Percentiles rank a stretch among this genome's conserved stretches.
These are phyloP conservation scores for Boletellus ananiceps DNA, from an alignment of 768 basidiomycete species.

Conservation along the genomic window DNA sequence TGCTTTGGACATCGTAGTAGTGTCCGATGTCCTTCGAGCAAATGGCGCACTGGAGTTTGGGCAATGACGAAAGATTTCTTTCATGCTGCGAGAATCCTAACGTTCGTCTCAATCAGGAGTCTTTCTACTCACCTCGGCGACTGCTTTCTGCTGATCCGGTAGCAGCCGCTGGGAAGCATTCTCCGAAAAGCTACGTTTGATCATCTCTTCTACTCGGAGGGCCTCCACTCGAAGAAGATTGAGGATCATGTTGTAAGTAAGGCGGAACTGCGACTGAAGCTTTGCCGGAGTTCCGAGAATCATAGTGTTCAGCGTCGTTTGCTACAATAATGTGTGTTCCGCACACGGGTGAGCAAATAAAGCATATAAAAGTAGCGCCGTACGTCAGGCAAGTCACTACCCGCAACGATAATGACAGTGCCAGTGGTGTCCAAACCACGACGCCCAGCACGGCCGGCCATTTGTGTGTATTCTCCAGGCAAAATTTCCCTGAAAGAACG, in stretches of 20 bases:
- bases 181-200: slow-evolving; percentile 97
- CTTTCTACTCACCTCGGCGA: slow-evolving; percentile 58
- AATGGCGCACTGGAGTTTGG: slow-evolving; percentile 60
- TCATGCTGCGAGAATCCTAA: slow-evolving; percentile 53
- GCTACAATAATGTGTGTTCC: slow-evolving; percentile 38
- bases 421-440: slow-evolving; percentile 94
- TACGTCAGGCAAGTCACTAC: slow-evolving; percentile 86
- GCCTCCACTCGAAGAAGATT: slow-evolving; percentile 96
- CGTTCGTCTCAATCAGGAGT: slow-evolving; percentile 3
- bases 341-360: not conserved
- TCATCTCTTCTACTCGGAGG: slow-evolving; percentile 97
- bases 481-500: slow-evolving; percentile 84
- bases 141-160: slow-evolving; percentile 89
- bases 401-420: slow-evolving; percentile 86
- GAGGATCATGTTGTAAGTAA: slow-evolving; percentile 99
- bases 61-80: slow-evolving; percentile 55
- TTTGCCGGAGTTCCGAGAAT: slow-evolving; percentile 93
- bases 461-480: slow-evolving; percentile 95
- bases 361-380: slow-evolving; percentile 9
- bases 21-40: slow-evolving; percentile 70
- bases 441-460: slow-evolving; percentile 97
- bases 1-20: slow-evolving; percentile 69
- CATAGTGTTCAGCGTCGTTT: slow-evolving; percentile 74
- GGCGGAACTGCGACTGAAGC: slow-evolving; percentile 90
- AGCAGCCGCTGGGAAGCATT: slow-evolving; percentile 89